Conservation (phyloP, 768 basidiomycete species). For the Boletus edulis region DNA sequence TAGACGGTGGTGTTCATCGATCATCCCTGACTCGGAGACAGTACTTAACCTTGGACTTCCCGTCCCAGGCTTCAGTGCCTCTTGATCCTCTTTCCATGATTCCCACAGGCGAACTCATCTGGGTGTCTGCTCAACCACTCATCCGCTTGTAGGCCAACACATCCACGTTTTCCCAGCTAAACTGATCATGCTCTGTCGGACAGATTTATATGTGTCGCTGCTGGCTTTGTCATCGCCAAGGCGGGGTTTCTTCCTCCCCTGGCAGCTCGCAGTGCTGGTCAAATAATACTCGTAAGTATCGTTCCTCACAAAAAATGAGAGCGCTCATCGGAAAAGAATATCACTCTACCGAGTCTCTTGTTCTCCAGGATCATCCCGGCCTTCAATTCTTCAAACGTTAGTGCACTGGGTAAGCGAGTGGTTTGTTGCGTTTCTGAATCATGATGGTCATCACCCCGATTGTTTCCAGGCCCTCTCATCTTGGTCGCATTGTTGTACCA, state of each 20-base stretch:
- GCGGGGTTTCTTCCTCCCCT: conserved; percentile 56
- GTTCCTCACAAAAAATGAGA: neutral
- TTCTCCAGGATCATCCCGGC: conserved; percentile 73
- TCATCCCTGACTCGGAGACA: neutral
- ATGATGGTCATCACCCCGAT: too few relatives aligned
- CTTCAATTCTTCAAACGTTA: conserved; percentile 56
- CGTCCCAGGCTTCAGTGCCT: neutral
- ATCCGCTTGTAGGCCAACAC: conserved; percentile 47
- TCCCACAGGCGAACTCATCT: conserved; percentile 48
- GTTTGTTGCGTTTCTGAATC: neutral
- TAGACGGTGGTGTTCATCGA: too few relatives aligned
- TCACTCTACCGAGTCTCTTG: conserved; percentile 61
- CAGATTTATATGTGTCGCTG: conserved; percentile 52
- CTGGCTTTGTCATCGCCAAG: conserved; percentile 59
- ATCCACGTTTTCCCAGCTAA: neutral
- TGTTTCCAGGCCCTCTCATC: conserved; percentile 53
- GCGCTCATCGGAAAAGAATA: conserved; percentile 36
- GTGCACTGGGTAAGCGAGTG: conserved; percentile 44
- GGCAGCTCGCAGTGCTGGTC: conserved; percentile 58
- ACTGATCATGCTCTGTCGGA: conserved; percentile 2
- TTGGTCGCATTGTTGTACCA: conserved; percentile 63
- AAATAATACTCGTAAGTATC: conserved; percentile 50
- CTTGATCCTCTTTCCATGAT: conserved; percentile 16
- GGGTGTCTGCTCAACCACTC: conserved; percentile 60
- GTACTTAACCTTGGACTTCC: conserved; percentile 3